Evolutionary conservation across 108 stramenopile genomes (phyloP).

Genomic region (Nannochloropsis granulata): DNA sequence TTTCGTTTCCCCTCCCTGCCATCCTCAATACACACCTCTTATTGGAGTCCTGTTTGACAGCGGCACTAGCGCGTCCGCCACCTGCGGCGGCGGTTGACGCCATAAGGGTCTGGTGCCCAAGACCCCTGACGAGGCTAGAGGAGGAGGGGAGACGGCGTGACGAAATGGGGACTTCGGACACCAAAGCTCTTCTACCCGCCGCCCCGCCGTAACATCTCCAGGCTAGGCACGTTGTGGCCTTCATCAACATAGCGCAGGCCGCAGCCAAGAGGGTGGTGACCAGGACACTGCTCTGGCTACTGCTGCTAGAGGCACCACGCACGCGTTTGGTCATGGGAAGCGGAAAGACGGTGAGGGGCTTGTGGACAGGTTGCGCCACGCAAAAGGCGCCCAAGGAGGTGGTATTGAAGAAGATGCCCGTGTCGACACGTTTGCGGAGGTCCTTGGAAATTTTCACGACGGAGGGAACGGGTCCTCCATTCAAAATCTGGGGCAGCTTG

Average conservation of each 20-base stretch:
- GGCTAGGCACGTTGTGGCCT: background rate
- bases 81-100: background rate
- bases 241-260: background rate
- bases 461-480: background rate
- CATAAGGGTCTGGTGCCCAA: background rate
- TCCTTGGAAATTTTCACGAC: background rate
- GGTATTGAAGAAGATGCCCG: background rate
- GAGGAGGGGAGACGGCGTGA: background rate
- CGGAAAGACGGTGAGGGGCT: no score
- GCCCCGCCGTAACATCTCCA: background rate
- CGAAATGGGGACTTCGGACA: background rate
- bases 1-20: background rate
- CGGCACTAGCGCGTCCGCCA: conserved; percentile 18
- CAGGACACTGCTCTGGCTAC: background rate
- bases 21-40: background rate
- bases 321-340: no score
- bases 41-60: conserved; percentile 15
- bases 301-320: background rate
- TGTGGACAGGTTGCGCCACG: no score
- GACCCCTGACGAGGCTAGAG: background rate
- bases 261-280: background rate
- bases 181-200: background rate
- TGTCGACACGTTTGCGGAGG: background rate
- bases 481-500: background rate
- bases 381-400: no score